phyloP scores from a whole-genome alignment of 1,284 basidiomycete genomes.

The Cerrena zonata region DNA sequence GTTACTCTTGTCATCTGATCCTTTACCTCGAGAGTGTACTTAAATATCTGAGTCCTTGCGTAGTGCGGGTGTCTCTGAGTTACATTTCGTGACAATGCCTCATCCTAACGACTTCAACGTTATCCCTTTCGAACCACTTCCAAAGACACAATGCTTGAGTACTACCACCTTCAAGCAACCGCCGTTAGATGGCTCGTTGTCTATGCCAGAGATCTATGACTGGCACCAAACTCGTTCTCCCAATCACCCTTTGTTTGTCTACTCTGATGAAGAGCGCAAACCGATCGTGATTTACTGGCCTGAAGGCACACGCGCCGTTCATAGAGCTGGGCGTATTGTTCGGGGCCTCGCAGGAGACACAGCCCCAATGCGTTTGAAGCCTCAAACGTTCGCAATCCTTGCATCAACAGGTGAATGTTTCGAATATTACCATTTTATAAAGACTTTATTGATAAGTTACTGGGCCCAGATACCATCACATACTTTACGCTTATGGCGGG shows the following conservation, averaged over 20 bases:
- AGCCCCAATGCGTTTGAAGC: slow-evolving; percentile 1
- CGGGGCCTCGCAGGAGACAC: slow-evolving; percentile 6
- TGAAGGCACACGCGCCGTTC: slow-evolving; percentile 20
- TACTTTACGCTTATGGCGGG: slow-evolving; percentile 24
- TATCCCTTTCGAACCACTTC: neutral
- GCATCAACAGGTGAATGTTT: slow-evolving; percentile 17
- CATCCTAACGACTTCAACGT: neutral
- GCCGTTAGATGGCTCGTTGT: slow-evolving; percentile 16
- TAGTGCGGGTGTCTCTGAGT: too few relatives aligned
- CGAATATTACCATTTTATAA: neutral
- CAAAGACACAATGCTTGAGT: slow-evolving; percentile 2
- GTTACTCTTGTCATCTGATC: too few relatives aligned
- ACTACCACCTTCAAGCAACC: slow-evolving; percentile 3
- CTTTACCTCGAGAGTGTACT: too few relatives aligned
- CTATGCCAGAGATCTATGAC: slow-evolving; percentile 32
- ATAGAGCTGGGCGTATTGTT: slow-evolving; percentile 16
- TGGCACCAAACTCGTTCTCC: slow-evolving; percentile 30
- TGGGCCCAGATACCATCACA: slow-evolving; percentile 24
- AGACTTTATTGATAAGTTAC: neutral
- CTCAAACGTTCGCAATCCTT: slow-evolving; percentile 18
- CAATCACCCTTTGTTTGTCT: slow-evolving; percentile 31
- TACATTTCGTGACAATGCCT: too few relatives aligned
- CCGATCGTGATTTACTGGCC: slow-evolving; percentile 22
- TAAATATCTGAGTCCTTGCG: too few relatives aligned
- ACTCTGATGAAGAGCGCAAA: slow-evolving; percentile 19